Percentiles rank a stretch among this genome's conserved stretches.
These are phyloP conservation scores for Neofusicoccum laricinum DNA, from an alignment of 2,329 filamentous ascomycete genomes.

Conservation along the genomic window DNA sequence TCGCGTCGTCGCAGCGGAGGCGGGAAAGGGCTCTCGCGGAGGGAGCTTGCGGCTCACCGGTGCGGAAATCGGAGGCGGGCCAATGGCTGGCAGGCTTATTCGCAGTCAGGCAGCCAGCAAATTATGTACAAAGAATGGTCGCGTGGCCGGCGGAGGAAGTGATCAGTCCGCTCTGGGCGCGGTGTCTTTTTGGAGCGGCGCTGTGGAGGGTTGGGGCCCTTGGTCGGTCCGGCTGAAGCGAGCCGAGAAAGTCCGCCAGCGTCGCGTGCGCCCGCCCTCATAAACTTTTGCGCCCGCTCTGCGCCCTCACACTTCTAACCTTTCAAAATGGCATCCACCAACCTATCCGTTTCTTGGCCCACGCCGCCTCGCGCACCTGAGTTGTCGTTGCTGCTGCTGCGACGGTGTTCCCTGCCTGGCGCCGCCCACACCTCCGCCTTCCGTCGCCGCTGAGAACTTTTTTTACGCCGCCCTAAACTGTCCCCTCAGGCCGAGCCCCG, in stretches of 20 bases:
- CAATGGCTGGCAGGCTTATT: not conserved
- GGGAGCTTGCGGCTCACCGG: too few species aligned
- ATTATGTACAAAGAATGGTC: not conserved
- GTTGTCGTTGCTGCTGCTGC: not conserved
- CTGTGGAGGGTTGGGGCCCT: not conserved
- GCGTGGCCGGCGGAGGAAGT: not conserved
- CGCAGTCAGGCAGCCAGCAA: not conserved
- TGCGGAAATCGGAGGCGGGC: not conserved
- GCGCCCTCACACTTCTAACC: conserved; percentile 7
- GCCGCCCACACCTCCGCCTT: not conserved
- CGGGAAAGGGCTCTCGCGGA: not conserved
- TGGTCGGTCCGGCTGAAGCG: not conserved
- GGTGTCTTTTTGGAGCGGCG: not conserved
- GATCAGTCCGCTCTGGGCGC: not conserved
- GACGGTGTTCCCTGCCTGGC: not conserved
- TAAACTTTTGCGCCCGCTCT: conserved; percentile 15
- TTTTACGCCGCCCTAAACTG: not conserved
- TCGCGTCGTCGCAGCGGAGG: not conserved
- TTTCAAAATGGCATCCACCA: conserved; percentile 16
- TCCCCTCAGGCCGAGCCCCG: not conserved
- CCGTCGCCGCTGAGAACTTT: not conserved
- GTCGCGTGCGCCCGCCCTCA: conserved; percentile 7
- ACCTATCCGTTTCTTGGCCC: conserved; percentile 3
- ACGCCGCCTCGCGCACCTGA: not conserved
- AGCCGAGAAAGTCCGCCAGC: not conserved